Base-by-base conservation (phyloP, 306 rosid species). In the Quercus robur region DNA sequence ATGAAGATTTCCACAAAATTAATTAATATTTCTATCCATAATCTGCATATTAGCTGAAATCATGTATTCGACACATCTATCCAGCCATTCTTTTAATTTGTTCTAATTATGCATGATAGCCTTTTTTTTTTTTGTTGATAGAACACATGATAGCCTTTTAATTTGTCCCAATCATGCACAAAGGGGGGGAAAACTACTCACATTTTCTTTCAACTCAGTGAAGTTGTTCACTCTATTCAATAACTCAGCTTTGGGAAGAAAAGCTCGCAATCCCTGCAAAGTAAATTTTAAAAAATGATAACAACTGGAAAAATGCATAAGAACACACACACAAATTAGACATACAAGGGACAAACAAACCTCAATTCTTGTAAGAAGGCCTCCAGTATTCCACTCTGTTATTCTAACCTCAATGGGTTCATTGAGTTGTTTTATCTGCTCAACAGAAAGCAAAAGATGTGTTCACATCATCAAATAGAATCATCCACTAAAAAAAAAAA, bases 351-450 rank as follows among this genome's bases (percentile, higher is more conserved):
- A 28, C 70, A 64, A 57, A 80, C 88, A 64, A 71, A 91, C 99
- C 99, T 91, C 99, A 74, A 95, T 89, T 88, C 97, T 91, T 35
- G 98, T 89, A 41, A 95, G 91, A 79, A 95, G 87, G 51, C 99
- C 99, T 9, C 97, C 98, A 2, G 96, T 89, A 82, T 95, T 95
- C 99, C 99, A 95, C 81, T 95, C 97, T 51, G 93, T 87, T 77
- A 95, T 88, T 85, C 75, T 91, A 85, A 95, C 93, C 86, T 87
- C 90, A 41, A 91, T 84, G 13, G 98, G 98, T 77, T 95, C 97
- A 82, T 87, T 85, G 31, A 89, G 94, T 77, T 82, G 94, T 67
- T 93, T 88, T 83, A 95, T 88, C 99, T 95, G 98, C 78, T 75
- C 71, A 87, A 49, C 51, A 77, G 68, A 76, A 61, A 68, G 78